A percentile compares a stretch with the other conserved stretches of the same genome.
Conservation (phyloP, 257 asterid genomes). For the Penstemon eatonii region DNA sequence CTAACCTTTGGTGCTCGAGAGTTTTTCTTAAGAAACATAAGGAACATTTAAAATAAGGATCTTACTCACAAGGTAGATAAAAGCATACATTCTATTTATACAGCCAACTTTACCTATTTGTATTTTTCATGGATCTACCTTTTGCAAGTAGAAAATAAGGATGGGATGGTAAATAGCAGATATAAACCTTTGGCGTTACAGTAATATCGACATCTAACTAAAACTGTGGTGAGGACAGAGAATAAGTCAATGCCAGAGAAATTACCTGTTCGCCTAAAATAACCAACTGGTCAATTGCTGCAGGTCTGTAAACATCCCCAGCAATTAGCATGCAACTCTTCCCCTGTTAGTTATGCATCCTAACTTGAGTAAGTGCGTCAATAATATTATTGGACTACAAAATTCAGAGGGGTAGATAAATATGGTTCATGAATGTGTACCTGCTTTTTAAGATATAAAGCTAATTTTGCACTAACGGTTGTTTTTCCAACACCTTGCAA, state of each 20-base stretch:
- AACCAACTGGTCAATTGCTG: conserved; percentile 94
- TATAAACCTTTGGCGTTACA: background rate
- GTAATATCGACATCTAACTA: conserved; percentile 7
- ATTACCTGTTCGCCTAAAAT: conserved; percentile 72
- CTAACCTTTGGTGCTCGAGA: background rate
- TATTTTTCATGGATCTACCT: background rate
- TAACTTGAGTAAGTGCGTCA: conserved; percentile 27
- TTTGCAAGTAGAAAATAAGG: conserved; percentile 7
- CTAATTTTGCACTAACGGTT: conserved; percentile 94
- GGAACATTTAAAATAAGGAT: background rate
- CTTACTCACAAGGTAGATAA: too few species aligned
- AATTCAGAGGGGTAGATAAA: conserved; percentile 19
- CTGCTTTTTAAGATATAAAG: conserved; percentile 92
- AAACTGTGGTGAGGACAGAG: conserved; percentile 15
- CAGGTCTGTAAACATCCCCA: conserved; percentile 97
- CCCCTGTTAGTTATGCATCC: conserved; percentile 54
- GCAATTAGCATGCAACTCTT: conserved; percentile 97
- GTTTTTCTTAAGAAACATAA: background rate
- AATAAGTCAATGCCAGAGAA: conserved; percentile 25
- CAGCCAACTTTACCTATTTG: too few species aligned
- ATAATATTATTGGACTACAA: conserved; percentile 19
- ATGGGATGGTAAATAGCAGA: background rate
- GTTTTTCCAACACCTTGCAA: conserved; percentile 99
- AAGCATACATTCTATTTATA: too few species aligned
- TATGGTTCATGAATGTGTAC: conserved; percentile 39